Evolutionary conservation across 2,329 filamentous ascomycete genomes (phyloP).

Genomic region (Fusarium denticulatum): DNA sequence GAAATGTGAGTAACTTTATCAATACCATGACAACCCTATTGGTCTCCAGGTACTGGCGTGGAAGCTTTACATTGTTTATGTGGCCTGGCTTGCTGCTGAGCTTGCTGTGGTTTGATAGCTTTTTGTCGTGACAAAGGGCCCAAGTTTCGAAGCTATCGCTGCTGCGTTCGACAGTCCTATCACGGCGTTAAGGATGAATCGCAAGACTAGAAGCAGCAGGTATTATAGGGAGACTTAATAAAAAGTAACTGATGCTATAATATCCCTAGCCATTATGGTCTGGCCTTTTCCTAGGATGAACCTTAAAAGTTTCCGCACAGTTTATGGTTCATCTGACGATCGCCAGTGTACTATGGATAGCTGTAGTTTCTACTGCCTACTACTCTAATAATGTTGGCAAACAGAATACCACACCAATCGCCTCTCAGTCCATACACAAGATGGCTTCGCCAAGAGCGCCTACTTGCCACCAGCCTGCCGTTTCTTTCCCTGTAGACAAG

Average conservation of each 20-base stretch:
- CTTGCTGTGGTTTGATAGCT: not conserved
- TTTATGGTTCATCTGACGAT: too few relatives aligned
- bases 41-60: not conserved
- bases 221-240: too few relatives aligned
- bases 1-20: slow-evolving; percentile 6
- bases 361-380: too few relatives aligned
- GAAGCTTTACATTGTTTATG: slow-evolving; percentile 1
- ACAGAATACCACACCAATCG: not conserved
- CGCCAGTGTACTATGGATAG: too few relatives aligned
- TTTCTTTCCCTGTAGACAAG: not conserved
- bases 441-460: not conserved
- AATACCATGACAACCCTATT: slow-evolving; percentile 4
- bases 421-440: not conserved
- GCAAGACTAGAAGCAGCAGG: too few relatives aligned
- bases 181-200: not conserved
- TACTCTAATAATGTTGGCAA: not conserved
- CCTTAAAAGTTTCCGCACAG: too few relatives aligned
- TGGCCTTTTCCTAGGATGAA: too few relatives aligned
- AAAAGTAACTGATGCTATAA: too few relatives aligned
- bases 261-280: not conserved
- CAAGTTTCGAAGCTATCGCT: not conserved
- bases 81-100: not conserved
- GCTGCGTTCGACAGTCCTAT: not conserved
- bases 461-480: not conserved
- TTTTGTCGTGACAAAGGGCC: not conserved